Percentiles rank a stretch among this genome's conserved stretches.
phyloP scores from a whole-genome alignment of 495 filamentous ascomycete species.

The Pseudomonodictys pantanalensis region DNA sequence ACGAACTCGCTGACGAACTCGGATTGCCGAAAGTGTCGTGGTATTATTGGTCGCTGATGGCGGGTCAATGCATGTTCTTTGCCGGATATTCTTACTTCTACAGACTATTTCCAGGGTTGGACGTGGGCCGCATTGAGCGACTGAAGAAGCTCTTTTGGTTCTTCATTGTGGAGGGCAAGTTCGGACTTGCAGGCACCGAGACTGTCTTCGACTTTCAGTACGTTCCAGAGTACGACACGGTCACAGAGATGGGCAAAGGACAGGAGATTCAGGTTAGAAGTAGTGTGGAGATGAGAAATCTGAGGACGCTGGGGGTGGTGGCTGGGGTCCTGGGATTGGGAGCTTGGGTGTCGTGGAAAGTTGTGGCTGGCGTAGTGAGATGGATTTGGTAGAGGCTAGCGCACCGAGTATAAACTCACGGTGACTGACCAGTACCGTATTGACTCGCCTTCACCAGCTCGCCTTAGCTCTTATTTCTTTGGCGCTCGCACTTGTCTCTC shows the following conservation, averaged over 20 bases:
- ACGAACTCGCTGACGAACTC: conserved; percentile 58
- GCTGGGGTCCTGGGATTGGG: conserved; percentile 34
- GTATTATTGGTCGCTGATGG: conserved; percentile 60
- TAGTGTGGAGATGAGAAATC: conserved; percentile 41
- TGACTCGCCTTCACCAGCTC: too few relatives aligned
- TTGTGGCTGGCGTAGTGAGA: conserved; percentile 1
- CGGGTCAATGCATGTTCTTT: conserved; percentile 68
- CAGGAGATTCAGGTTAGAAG: conserved; percentile 27
- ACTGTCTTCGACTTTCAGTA: conserved; percentile 64
- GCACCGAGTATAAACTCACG: too few relatives aligned
- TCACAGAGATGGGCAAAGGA: conserved; percentile 43
- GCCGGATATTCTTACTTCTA: conserved; percentile 53
- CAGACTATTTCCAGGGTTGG: conserved; percentile 56
- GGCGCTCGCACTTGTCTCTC: too few relatives aligned
- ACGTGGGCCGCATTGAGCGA: conserved; percentile 54
- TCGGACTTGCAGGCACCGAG: conserved; percentile 51
- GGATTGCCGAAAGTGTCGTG: conserved; percentile 55
- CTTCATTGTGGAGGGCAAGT: conserved; percentile 55
- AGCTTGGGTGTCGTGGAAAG: conserved; percentile 26
- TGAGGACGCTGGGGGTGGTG: conserved; percentile 37
- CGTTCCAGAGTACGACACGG: conserved; percentile 52
- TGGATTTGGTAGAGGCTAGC: conserved; percentile 15
- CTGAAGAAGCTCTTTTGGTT: conserved; percentile 54
- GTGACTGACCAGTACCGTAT: too few relatives aligned
- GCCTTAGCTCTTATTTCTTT: too few relatives aligned